Conservation (phyloP, 1,139 yeast genomes). For the Citeromyces hawaiiensis region DNA sequence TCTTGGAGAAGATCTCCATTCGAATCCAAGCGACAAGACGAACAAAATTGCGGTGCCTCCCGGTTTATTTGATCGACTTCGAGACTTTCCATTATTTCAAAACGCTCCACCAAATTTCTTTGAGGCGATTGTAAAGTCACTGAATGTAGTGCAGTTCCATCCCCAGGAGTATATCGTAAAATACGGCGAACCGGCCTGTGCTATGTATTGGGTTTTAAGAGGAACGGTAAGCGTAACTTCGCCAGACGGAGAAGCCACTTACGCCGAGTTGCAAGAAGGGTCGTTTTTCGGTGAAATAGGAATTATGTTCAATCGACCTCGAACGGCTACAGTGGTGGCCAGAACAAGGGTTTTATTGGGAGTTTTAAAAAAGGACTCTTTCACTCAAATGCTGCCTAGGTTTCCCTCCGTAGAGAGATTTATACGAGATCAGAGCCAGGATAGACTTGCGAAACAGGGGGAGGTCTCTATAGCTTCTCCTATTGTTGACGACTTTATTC, state of each 20-base stretch:
- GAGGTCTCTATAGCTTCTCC: constrained; percentile 24
- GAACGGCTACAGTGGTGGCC: constrained; percentile 75
- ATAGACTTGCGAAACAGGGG: constrained; percentile 56
- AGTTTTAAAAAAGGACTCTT: constrained; percentile 50
- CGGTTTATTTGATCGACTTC: constrained; percentile 35
- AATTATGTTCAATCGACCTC: constrained; percentile 56
- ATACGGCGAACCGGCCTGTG: constrained; percentile 60
- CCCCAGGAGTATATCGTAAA: constrained; percentile 59
- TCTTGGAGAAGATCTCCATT: constrained; percentile 8
- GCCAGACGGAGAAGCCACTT: constrained; percentile 62
- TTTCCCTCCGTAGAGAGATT: constrained; percentile 56
- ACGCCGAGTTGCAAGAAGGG: constrained; percentile 59
- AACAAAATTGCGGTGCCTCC: constrained; percentile 24
- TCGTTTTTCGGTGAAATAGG: constrained; percentile 74
- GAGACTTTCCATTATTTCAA: constrained; percentile 47
- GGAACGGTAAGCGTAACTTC: constrained; percentile 66
- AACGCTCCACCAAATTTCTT: constrained; percentile 57
- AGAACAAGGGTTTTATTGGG: constrained; percentile 53
- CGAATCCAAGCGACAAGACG: constrained; percentile 7
- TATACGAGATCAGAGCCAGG: constrained; percentile 70
- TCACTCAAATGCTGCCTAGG: constrained; percentile 42
- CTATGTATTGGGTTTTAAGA: constrained; percentile 71
- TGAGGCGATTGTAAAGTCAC: constrained; percentile 40
- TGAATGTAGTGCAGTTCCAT: constrained; percentile 44
- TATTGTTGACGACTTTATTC: constrained; percentile 34